These are phyloP conservation scores for Globisporangium paddicum DNA, from an alignment of 352 stramenopile species.

Conservation along the genomic window DNA sequence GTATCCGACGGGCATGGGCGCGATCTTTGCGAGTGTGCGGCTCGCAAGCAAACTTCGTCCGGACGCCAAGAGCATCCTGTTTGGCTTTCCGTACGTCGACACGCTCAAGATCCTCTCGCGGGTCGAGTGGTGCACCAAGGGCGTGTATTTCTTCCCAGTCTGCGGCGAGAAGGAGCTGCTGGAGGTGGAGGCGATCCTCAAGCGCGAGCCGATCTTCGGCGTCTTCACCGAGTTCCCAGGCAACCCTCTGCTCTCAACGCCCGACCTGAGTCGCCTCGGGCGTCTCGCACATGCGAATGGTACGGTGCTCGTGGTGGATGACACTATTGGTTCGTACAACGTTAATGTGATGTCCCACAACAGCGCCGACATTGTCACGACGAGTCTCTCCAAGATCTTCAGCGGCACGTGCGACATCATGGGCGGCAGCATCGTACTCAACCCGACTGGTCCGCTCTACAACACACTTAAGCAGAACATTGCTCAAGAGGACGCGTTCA, in stretches of 20 bases:
- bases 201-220: conserved; percentile 67
- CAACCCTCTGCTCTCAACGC: conserved; percentile 88
- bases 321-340: conserved; percentile 91
- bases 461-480: conserved; percentile 38
- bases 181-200: conserved; percentile 62
- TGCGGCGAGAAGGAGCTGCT: conserved; percentile 58
- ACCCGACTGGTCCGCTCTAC: conserved; percentile 49
- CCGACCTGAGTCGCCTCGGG: conserved; percentile 79
- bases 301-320: conserved; percentile 87
- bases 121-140: conserved; percentile 76
- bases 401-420: conserved; percentile 90
- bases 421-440: conserved; percentile 88
- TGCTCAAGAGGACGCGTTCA: conserved; percentile 45
- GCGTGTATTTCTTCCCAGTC: conserved; percentile 89
- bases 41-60: conserved; percentile 44
- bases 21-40: conserved; percentile 82
- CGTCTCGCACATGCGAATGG: conserved; percentile 81
- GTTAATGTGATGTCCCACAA: conserved; percentile 81
- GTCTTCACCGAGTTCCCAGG: conserved; percentile 93
- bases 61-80: conserved; percentile 74
- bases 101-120: conserved; percentile 91
- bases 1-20: conserved; percentile 87
- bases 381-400: conserved; percentile 93
- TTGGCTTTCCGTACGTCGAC: conserved; percentile 93
- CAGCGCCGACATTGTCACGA: conserved; percentile 86